phyloP scores from a whole-genome alignment of 306 rosid species.

The Betula pendula region DNA sequence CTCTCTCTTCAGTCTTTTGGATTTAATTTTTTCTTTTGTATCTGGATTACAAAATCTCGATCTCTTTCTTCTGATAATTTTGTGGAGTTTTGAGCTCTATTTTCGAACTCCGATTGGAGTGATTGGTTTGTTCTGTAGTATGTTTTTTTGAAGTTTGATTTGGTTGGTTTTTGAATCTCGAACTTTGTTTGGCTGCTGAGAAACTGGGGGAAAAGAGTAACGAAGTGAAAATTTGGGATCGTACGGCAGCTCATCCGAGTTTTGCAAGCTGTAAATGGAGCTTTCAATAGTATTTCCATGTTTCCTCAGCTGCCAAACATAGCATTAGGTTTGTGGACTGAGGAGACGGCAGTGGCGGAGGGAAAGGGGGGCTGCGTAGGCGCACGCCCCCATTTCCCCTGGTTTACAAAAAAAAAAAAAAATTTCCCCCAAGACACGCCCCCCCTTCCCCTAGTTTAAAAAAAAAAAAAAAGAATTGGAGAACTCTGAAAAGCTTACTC shows the following conservation, averaged over 20 bases:
- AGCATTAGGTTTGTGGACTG: slow-evolving; percentile 24
- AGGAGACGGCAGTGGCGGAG: too few species aligned
- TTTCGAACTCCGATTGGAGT: background rate
- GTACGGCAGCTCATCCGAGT: background rate
- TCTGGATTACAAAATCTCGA: slow-evolving; percentile 6
- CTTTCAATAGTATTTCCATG: background rate
- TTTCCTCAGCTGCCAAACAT: slow-evolving; percentile 15
- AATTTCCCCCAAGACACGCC: too few species aligned
- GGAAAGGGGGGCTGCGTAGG: too few species aligned
- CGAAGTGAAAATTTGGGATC: background rate
- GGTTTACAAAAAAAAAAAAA: too few species aligned
- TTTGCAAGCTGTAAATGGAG: background rate
- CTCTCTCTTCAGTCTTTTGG: background rate
- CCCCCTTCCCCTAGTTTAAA: too few species aligned
- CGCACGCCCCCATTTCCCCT: too few species aligned
- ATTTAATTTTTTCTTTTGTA: background rate
- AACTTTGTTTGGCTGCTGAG: slow-evolving; percentile 10
- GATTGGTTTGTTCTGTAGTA: background rate
- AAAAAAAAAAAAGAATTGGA: too few species aligned
- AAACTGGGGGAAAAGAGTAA: background rate
- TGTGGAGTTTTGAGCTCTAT: background rate
- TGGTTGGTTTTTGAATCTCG: background rate
- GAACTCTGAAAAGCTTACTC: slow-evolving; percentile 51
- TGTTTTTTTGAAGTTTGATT: slow-evolving; percentile 8
- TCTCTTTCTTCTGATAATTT: slow-evolving; percentile 1